Evolutionary conservation across 495 filamentous ascomycete species (phyloP).

Genomic region (Thozetella sp.): DNA sequence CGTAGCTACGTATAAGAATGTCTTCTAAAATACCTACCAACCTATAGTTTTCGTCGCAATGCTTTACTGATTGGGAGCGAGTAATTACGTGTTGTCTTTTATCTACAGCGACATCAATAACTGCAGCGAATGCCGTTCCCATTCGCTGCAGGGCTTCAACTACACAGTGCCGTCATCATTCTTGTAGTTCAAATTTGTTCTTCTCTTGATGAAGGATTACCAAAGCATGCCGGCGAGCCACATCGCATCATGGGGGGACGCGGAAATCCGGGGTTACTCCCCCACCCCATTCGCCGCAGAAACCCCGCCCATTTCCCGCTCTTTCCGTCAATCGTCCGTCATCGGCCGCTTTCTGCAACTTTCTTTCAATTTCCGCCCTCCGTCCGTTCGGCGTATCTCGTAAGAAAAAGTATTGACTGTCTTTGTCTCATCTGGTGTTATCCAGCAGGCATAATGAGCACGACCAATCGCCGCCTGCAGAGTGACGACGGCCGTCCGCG

Average conservation of each 20-base stretch:
- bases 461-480: not conserved
- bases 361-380: not conserved
- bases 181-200: not conserved
- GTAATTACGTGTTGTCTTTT: not conserved
- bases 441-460: not conserved
- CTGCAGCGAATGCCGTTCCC: not conserved
- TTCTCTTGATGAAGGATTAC: not conserved
- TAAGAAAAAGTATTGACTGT: not conserved
- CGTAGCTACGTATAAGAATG: not conserved
- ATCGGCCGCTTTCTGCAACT: not conserved
- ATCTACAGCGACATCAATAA: not conserved
- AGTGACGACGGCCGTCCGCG: not conserved
- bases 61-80: not conserved
- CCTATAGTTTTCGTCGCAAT: not conserved
- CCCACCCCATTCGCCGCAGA: too few relatives aligned
- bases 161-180: not conserved
- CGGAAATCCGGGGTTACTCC: too few relatives aligned
- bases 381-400: not conserved
- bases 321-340: not conserved
- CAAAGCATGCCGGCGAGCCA: not conserved
- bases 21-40: not conserved
- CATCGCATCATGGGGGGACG: not conserved
- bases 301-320: not conserved
- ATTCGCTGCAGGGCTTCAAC: too few relatives aligned
- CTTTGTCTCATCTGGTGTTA: not conserved